Base-by-base conservation (phyloP, 345 rosid species). In the Punica granatum region DNA sequence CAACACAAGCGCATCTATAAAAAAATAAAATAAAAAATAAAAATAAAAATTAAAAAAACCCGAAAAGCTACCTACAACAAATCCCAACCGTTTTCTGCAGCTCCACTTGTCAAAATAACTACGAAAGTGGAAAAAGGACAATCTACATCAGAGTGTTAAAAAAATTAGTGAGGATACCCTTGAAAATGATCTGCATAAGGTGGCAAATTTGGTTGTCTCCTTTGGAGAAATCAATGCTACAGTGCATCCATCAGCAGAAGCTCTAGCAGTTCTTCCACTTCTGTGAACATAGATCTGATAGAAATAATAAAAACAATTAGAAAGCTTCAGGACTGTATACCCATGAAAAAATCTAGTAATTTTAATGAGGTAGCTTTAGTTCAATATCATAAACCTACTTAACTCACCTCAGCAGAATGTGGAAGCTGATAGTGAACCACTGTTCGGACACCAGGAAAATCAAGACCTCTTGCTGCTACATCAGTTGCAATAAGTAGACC, bases 191-290 rank as follows among this genome's bases (percentile, higher is more conserved):
- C 85, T 88, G 87, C 98, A 91, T 60, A 94, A 73, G 14, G 98
- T 69, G 67, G 89, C 92, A 77, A 89, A 92, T 73, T 94, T 94
- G 61, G 96, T 82, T 19, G 87, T 75, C 42, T 94, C 99, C 61
- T 73, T 82, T 34, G 99, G 77, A 18, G 96, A 83, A 71, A 94
- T 81, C 63, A 91, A 74, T 71, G 97, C 93, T 80, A 94, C 87
- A 73, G 89, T 94, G 82, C 99, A 94, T 63, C 99, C 99, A 74
- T 94, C 99, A 58, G 87, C 73, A 60, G 79, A 91, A 60, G 98
- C 97, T 78, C 99, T 86, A 69, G 99, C 97, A 68, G 98, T 92
- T 77, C 99, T 86, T 54, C 99, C 99, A 79, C 99, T 90, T 84
- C 99, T 84, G 71, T 94, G 99, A 18, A 94, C 96, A 78, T 94